Base-by-base conservation (phyloP, 2,329 filamentous ascomycete species). In the Sclerotinia spermophila region DNA sequence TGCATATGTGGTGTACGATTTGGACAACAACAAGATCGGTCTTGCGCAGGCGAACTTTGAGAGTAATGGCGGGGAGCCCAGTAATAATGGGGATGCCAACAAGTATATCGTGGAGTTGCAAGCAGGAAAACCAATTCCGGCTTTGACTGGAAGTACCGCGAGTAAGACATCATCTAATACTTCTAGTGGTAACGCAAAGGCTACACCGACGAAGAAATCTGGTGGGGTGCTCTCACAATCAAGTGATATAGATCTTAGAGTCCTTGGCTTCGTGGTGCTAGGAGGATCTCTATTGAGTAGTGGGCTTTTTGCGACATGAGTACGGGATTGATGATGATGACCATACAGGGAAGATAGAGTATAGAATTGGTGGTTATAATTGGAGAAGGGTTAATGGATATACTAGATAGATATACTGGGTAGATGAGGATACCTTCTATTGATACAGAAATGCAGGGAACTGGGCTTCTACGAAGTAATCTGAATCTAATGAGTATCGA, bases 1-100 rank as follows among this genome's bases (percentile, higher is more conserved):
- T 59, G 84, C 84, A 1, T 87, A 87, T 73, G 83, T 86, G 1
- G 84, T 87, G 2, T 87, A 85, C 72, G 84, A 86, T 73, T 79
- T 86, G 6, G 80, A 80, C 8, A 84, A 84, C 74, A 81, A 84
- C 70, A 76, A 83, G 70, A 81, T 86, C 48, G 84, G 80, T 3
- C 77, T 87, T 21, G 85, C 83, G 1, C 81, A 85, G 68, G 83
- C 84, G 11, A 82, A 83, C 38, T 82, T 82, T 72, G 81, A 84
- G 71, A 78, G 78, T 8, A 71, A 59, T 6, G 71, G 51, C 42
- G 74, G 48, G 3, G 33, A 27, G 4, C 1, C 21, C 8, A 33
- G 5, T n/a, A 35, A 33, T 1, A 27, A 53, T 27, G 48, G n/a
- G 5, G 2, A 27, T 53, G 44, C 33, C 3, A 19, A 30, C 19